Evolutionary conservation across 306 rosid species (phyloP), one percentile per base, ranked within the genome.

Genomic region (Citrullus amarus): DNA sequence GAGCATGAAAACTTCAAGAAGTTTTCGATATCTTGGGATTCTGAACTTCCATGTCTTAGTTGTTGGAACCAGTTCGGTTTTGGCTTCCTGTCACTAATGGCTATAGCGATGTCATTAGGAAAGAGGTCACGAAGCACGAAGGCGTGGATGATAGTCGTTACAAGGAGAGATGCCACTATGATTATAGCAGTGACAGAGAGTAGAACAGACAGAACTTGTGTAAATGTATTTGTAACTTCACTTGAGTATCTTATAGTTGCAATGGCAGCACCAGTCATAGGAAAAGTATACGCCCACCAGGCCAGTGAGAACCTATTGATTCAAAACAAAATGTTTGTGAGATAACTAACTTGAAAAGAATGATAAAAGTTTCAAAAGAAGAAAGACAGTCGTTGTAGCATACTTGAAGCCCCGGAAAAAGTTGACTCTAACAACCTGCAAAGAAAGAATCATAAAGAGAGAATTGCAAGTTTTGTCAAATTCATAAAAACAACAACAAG

Each of bases 251-350:
- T 85, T 56, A 96, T 78, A n/a, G 97, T 88, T 66, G 99, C 98
- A 82, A 90, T 86, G 63, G 99, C 99, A 73, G 99, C 98, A 54
- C 93, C 97, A 18, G 99, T 91, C 99, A 96, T 96, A 46, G 99
- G 99, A 80, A 96, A 96, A 17, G 98, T 96, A 79, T 96, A 96
- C 17, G 97, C 99, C 99, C 99, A 95, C 99, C 99, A 95, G 28
- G 99, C 85, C 75, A 96, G 83, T 0, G 98, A 96, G 75, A 95
- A 95, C 83, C 99, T 95, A 80, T 34, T 51, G 32, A 81, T 43
- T 75, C 60, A 73, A 68, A 84, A 28, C 17, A 80, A 78, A 82
- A 46, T 30, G 62, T 18, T 53, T 17, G 48, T 74, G 6, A 74
- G 62, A 53, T 16, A 18, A 53, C 79, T 57, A 57, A 57, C n/a